phyloP scores from a whole-genome alignment of 805 yeast species.

The Saturnispora galanensis region DNA sequence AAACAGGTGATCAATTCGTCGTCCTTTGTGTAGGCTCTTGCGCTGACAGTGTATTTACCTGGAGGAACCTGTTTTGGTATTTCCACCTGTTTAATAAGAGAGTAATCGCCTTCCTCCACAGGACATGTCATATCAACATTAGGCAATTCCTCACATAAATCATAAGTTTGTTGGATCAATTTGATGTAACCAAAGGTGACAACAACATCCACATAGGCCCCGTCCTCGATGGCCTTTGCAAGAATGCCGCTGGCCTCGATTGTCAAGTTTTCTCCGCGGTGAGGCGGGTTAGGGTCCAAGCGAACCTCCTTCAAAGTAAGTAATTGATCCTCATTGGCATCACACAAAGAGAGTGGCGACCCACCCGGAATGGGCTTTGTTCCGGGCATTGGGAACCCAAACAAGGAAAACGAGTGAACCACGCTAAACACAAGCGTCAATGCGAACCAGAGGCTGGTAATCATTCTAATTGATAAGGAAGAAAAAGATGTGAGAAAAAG shows the following conservation, averaged over 20 bases:
- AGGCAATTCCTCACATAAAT: conserved; percentile 78
- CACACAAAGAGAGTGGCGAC: conserved; percentile 78
- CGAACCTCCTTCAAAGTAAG: conserved; percentile 50
- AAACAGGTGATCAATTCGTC: conserved; percentile 80
- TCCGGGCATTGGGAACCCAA: neutral
- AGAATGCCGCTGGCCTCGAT: conserved; percentile 66
- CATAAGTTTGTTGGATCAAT: conserved; percentile 80
- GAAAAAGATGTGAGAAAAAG: too few relatives aligned
- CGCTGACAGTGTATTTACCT: conserved; percentile 78
- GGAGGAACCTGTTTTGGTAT: conserved; percentile 93
- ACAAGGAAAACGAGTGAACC: too few relatives aligned
- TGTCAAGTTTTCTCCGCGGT: conserved; percentile 73
- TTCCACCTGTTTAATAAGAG: conserved; percentile 61
- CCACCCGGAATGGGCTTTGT: conserved; percentile 81
- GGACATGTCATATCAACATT: conserved; percentile 87
- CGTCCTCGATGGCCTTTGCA: conserved; percentile 50
- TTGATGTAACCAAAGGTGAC: conserved; percentile 89
- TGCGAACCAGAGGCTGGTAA: too few relatives aligned
- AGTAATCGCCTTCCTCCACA: conserved; percentile 55
- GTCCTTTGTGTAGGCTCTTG: conserved; percentile 81
- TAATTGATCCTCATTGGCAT: conserved; percentile 50
- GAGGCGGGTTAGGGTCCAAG: conserved; percentile 81
- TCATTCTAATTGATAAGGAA: too few relatives aligned
- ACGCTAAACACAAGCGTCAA: too few relatives aligned
- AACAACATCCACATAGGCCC: conserved; percentile 91